Evolutionary conservation across 2,329 filamentous ascomycete genomes (phyloP), one percentile per base, ranked within the genome.

Genomic region (Trichoderma citrinoviride): DNA sequence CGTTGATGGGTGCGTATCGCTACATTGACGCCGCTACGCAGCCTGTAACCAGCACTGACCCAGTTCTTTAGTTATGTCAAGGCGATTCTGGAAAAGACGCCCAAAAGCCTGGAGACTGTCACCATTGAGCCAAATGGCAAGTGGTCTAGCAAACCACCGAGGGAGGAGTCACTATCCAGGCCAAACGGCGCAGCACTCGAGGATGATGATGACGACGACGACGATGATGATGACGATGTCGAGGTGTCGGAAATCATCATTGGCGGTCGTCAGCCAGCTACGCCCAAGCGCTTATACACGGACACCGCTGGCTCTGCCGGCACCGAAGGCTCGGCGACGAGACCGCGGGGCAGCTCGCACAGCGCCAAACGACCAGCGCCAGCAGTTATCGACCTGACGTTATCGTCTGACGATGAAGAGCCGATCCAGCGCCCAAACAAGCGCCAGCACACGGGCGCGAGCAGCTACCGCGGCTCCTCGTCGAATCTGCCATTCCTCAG

Each of bases 111-210:
- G 0, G 93, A 97, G 64, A 91, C 96, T 70, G 93, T 98, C 27
- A 93, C 89, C 1, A 92, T 99, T 47, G 92, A 98, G 71, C 92
- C 94, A 1, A 85, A 93, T 69, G 95, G 94, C 3, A 82, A 83
- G 70, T 99, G 95, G 95, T 76, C 77, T 56, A 73, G 75, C 7
- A 79, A 80, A 49, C 72, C 72, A 10, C 70, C 72, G 3, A 77
- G 78, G 6, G 73, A 76, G 7, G 73, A 74, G 4, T 61, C 70
- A 10, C 65, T 66, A 15, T 64, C 69, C 3, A 72, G 74, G 43
- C 70, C 74, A 70, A 72, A 71, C 19, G 71, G 70, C 7, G 63
- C 70, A 50, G 64, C 72, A 7, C 70, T 73, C 10, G 69, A 69
- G n/a, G 67, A 75, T 25, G 75, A 79, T 7, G 79, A 81, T 7